A percentile compares a stretch with the other conserved stretches of the same genome.
These are phyloP conservation scores for Herpetospermum pedunculosum DNA, from an alignment of 306 rosid species.

Conservation along the genomic window DNA sequence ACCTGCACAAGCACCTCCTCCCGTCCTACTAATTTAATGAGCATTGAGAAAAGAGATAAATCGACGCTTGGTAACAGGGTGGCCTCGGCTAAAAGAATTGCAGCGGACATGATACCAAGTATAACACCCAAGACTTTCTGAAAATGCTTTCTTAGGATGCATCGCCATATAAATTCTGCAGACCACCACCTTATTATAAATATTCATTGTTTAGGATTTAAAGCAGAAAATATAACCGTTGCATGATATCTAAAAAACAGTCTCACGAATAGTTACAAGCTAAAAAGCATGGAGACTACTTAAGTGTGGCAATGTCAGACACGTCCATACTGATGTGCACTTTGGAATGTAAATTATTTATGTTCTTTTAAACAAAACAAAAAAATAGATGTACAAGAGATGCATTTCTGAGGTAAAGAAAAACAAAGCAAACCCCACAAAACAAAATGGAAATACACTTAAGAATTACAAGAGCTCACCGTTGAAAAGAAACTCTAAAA, in stretches of 20 bases:
- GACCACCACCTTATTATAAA: slow-evolving; percentile 10
- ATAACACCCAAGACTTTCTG: slow-evolving; percentile 63
- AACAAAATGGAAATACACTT: neutral
- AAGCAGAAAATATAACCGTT: neutral
- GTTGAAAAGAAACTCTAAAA: neutral
- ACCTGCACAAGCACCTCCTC: slow-evolving; percentile 96
- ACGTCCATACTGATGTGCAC: neutral
- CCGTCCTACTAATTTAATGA: slow-evolving; percentile 58
- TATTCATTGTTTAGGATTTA: neutral
- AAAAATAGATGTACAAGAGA: neutral
- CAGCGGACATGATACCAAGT: slow-evolving; percentile 78
- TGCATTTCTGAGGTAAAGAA: neutral
- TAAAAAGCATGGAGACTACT: neutral
- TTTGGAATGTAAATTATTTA: neutral
- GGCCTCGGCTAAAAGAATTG: slow-evolving; percentile 95
- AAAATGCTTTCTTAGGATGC: slow-evolving; percentile 72
- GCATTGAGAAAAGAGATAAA: slow-evolving; percentile 89
- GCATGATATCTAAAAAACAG: neutral
- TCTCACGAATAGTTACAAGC: neutral
- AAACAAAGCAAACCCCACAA: neutral
- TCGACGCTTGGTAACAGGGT: slow-evolving; percentile 75
- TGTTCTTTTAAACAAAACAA: neutral
- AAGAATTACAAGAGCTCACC: neutral
- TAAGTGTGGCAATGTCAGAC: neutral
- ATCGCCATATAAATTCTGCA: slow-evolving; percentile 91